These are phyloP conservation scores for Morella rubra DNA, from an alignment of 306 rosid genomes.

Conservation along the genomic window DNA sequence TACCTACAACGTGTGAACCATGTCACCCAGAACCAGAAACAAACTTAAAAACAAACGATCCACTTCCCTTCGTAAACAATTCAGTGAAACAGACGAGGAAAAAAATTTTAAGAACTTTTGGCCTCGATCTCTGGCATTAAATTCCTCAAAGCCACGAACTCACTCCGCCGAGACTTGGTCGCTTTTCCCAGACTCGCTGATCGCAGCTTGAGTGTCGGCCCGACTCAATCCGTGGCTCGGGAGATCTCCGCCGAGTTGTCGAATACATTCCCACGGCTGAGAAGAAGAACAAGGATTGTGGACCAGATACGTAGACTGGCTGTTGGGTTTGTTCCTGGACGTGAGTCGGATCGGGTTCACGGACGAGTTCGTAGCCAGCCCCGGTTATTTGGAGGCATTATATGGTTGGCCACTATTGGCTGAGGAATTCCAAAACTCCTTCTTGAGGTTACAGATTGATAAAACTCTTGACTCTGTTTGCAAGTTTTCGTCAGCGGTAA, in stretches of 20 bases:
- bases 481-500: constrained; percentile 79
- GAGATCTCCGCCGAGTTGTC: constrained; percentile 54
- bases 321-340: constrained; percentile 76
- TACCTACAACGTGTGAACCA: constrained; percentile 33
- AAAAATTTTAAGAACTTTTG: too few species aligned
- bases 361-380: constrained; percentile 74
- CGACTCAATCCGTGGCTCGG: constrained; percentile 59
- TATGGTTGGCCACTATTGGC: constrained; percentile 99
- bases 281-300: constrained; percentile 40
- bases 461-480: constrained; percentile 57
- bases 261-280: constrained; percentile 5
- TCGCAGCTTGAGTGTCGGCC: constrained; percentile 16
- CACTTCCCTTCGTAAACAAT: not conserved
- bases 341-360: constrained; percentile 94
- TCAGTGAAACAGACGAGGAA: not conserved
- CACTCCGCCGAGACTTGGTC: constrained; percentile 31
- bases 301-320: constrained; percentile 79
- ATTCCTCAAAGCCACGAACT: constrained; percentile 23
- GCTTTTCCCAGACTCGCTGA: constrained; percentile 32
- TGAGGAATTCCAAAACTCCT: constrained; percentile 62
- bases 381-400: constrained; percentile 75
- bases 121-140: constrained; percentile 80
- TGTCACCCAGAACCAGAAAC: constrained; percentile 25
- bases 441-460: constrained; percentile 67
- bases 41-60: constrained; percentile 1